Evolutionary conservation across 2,329 filamentous ascomycete species (phyloP).

Genomic region (Colletotrichum paranaense): DNA sequence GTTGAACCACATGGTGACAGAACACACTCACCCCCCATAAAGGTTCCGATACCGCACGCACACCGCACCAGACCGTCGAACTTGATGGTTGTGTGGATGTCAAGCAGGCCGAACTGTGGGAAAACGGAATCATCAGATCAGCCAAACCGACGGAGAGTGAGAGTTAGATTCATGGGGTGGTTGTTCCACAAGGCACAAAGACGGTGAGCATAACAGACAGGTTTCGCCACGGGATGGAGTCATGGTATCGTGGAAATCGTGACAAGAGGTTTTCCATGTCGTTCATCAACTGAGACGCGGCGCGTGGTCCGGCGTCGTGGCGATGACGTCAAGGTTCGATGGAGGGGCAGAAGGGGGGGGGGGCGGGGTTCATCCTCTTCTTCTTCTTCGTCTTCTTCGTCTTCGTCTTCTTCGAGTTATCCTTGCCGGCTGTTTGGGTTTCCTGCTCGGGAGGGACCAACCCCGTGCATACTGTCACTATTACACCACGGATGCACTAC

Average conservation of each 20-base stretch:
- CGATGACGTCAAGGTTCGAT: slow-evolving; percentile 3
- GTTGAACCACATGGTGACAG: background rate
- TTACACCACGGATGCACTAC: too few relatives aligned
- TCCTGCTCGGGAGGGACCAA: background rate
- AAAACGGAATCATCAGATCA: background rate
- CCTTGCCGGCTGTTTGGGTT: background rate
- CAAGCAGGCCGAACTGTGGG: background rate
- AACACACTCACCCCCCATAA: too few relatives aligned
- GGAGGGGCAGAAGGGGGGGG: background rate
- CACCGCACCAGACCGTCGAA: background rate
- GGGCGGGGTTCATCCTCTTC: background rate
- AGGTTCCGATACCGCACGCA: background rate
- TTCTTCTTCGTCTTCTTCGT: background rate
- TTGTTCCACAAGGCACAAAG: background rate
- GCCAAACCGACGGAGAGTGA: background rate
- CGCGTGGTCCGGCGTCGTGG: background rate
- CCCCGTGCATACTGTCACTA: background rate
- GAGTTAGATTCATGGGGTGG: background rate
- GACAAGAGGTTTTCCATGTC: background rate
- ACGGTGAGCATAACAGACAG: background rate
- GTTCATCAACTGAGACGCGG: background rate
- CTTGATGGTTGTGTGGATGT: background rate
- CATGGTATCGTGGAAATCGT: background rate
- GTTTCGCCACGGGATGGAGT: background rate
- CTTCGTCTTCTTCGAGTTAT: background rate